Evolutionary conservation across 2,329 filamentous ascomycete genomes (phyloP), one percentile per base, ranked within the genome.

Genomic region (Aspergillus brunneoviolaceus): DNA sequence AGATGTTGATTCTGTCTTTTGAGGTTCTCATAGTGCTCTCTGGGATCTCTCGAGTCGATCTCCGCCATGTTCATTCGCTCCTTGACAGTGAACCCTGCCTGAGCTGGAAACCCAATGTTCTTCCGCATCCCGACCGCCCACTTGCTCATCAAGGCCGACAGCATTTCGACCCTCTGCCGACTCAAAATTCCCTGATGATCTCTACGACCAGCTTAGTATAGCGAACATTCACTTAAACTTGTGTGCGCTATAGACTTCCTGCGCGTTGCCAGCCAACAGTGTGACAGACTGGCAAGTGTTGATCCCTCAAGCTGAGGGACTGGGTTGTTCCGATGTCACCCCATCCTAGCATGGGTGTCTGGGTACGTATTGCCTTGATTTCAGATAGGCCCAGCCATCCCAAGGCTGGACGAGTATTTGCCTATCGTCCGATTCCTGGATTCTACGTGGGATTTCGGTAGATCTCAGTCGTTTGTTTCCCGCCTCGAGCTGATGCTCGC

Each of bases 91-190:
- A 21, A 29, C 48, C 33, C 33, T 48, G 23, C 55, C 31, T 60
- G 42, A 29, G 49, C 51, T 58, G 58, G 58, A 33, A 12, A 12
- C 29, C 55, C 42, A 47, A 51, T 48, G 49, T 48, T 50, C 35
- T 48, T 47, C 50, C 53, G 42, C 60, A 59, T 35, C 58, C 48
- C 55, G 58, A 59, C 58, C 58, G 39, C 55, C 55, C 51, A 56
- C 52, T 39, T 57, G 60, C 61, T 57, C 55, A 51, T 58, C 55
- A 58, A 48, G 51, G 49, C 21, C 57, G 49, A 55, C 21, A 49
- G 31, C 58, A 25, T 60, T 19, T 29, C 58, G 25, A 51, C 48
- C 35, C 42, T n/a, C 45, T 55, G 23, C 42, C 19, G n/a, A 23
- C 14, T 35, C 53, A 29, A 45, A 5, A 16, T 19, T 45, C 14